Evolutionary conservation across 768 basidiomycete species (phyloP), one percentile per base, ranked within the genome.

Genomic region (Pisolithus orientalis): DNA sequence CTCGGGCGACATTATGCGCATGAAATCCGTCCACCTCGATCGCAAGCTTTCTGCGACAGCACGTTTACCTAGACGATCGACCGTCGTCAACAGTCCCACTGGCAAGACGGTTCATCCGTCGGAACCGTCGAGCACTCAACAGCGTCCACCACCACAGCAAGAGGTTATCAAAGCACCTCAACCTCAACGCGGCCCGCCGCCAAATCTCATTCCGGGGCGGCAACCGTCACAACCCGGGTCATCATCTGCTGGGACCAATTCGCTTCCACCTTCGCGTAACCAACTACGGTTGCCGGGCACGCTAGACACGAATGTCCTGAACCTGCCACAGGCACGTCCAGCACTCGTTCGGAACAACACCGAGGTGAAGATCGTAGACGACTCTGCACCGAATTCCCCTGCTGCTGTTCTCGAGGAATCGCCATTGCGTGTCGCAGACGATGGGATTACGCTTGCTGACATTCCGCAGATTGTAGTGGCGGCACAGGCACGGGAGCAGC

Each of bases 21-120:
- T 97, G 82, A 94, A 92, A 70, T 89, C 90, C 9, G 90, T 92
- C 39, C 90, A 94, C 67, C 79, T 99, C 34, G 93, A 97, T 69
- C 87, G 96, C 50, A 98, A 98, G 66, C 75, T 95, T 39, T 96
- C 94, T 29, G 90, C 94, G 46, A 95, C 92, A 2, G 92, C 96
- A 27, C 83, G 88, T 44, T 65, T 95, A 52, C 92, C 95, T 5
- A 94, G 91, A 68, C 85, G 94, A 37, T 96, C 95, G 25, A 98
- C 91, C 7, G 85, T 99, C 39, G 86, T 99, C 46, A 95, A 99
- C 68, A 92, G 90, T 60, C 96, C 96, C 39, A 79, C 91, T 10
- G 94, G 94, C 39, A 82, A 85, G 65, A 85, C 83, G 53, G 93
- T 88, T 5, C 86, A 90, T 60, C 79, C 87, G 16, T 81, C 82